Percentiles rank a stretch among this genome's conserved stretches.
phyloP scores from a whole-genome alignment of 225 moss, liverwort and hornwort genomes.

The Physcomitrium patens region DNA sequence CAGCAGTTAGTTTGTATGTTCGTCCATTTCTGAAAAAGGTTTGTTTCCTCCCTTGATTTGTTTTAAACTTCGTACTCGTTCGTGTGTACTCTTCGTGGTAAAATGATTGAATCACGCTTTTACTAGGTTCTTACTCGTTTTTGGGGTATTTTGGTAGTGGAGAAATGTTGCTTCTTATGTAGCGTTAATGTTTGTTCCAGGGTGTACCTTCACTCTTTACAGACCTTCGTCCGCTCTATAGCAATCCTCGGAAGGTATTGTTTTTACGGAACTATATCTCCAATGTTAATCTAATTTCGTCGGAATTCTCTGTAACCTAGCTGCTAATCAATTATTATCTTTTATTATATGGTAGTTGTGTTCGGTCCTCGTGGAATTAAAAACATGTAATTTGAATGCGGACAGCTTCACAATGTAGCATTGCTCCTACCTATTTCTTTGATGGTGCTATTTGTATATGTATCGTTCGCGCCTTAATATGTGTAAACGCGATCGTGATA shows the following conservation, averaged over 20 bases:
- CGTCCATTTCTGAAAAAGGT: constrained; percentile 74
- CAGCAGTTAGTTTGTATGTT: constrained; percentile 64
- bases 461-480: no score
- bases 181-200: constrained; percentile 29
- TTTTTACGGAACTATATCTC: neutral
- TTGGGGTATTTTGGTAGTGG: constrained; percentile 11
- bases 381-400: no score
- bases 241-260: constrained; percentile 58
- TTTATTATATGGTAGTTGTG: no score
- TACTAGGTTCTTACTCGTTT: neutral
- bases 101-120: neutral
- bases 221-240: constrained; percentile 77
- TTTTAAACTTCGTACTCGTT: neutral
- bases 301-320: neutral
- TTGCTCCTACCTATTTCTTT: no score
- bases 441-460: no score
- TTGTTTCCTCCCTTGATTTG: constrained; percentile 13
- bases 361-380: no score
- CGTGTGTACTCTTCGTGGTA: neutral
- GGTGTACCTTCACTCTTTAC: constrained; percentile 90
- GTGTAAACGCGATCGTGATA: no score
- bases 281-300: constrained; percentile 1
- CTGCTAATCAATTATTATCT: neutral
- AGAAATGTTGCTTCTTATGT: constrained; percentile 16
- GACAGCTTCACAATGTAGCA: no score